Conservation (phyloP, 2,329 filamentous ascomycete genomes). For the Aspergillus calidoustus region DNA sequence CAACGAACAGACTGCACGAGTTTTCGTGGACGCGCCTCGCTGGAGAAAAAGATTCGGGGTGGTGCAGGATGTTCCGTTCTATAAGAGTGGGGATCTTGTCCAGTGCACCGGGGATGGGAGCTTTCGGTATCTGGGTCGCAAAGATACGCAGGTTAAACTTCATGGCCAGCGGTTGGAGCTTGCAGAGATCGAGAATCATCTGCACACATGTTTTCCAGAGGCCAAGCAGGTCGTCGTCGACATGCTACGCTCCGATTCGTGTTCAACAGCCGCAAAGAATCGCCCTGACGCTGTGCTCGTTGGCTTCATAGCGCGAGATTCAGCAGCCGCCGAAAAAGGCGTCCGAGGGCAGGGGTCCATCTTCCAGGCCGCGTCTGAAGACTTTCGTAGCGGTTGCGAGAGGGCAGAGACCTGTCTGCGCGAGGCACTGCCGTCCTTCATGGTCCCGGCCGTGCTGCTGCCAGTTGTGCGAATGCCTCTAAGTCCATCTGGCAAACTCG, state of each 20-base stretch:
- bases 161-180: slow-evolving; percentile 35
- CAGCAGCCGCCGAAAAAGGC: no score
- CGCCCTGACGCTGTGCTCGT: background rate
- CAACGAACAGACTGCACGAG: no score
- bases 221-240: background rate
- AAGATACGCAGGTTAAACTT: slow-evolving; percentile 23
- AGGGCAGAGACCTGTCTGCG: no score
- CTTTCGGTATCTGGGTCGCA: slow-evolving; percentile 15
- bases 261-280: background rate
- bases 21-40: slow-evolving; percentile 20
- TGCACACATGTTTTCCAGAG: background rate
- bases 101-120: slow-evolving; percentile 26
- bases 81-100: slow-evolving; percentile 39
- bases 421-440: slow-evolving; percentile 29
- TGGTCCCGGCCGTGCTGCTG: slow-evolving; percentile 41
- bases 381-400: no score
- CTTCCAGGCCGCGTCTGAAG: no score
- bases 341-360: no score
- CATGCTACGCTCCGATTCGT: no score
- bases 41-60: slow-evolving; percentile 20
- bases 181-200: slow-evolving; percentile 30
- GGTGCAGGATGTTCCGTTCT: slow-evolving; percentile 14
- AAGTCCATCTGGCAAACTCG: slow-evolving; percentile 43
- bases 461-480: slow-evolving; percentile 41
- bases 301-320: background rate